These are phyloP conservation scores for Nicotiana noctiflora DNA, from an alignment of 257 asterid genomes.

Conservation along the genomic window DNA sequence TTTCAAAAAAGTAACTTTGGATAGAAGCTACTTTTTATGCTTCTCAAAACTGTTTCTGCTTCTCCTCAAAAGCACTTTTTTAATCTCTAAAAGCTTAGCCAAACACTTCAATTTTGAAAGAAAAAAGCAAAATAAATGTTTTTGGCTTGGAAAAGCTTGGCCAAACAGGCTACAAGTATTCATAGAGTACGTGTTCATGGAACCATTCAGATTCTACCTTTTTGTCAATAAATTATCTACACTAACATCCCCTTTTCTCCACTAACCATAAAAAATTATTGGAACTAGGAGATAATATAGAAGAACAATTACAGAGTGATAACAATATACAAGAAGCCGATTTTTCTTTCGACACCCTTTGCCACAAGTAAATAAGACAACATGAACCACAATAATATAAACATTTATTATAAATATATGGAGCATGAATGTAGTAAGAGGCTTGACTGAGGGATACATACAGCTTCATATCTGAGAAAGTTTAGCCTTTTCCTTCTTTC, in stretches of 20 bases:
- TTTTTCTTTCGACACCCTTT: neutral
- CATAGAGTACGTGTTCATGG: neutral
- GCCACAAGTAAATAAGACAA: neutral
- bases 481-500: slow-evolving; percentile 66
- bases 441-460: slow-evolving; percentile 21
- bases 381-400: neutral
- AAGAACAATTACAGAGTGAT: neutral
- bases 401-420: neutral
- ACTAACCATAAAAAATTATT: neutral
- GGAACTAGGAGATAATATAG: neutral
- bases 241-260: neutral
- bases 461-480: slow-evolving; percentile 82
- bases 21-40: too few species aligned
- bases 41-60: too few species aligned
- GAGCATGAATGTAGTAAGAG: neutral
- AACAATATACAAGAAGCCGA: neutral
- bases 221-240: neutral
- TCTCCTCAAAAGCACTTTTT: too few species aligned
- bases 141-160: too few species aligned
- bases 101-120: too few species aligned
- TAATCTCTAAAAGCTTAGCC: too few species aligned
- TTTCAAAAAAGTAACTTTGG: too few species aligned
- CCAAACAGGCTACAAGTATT: too few species aligned
- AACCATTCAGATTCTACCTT: neutral
- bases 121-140: too few species aligned